phyloP scores from a whole-genome alignment of 805 yeast genomes.

The Schwanniomyces vanrijiae region DNA sequence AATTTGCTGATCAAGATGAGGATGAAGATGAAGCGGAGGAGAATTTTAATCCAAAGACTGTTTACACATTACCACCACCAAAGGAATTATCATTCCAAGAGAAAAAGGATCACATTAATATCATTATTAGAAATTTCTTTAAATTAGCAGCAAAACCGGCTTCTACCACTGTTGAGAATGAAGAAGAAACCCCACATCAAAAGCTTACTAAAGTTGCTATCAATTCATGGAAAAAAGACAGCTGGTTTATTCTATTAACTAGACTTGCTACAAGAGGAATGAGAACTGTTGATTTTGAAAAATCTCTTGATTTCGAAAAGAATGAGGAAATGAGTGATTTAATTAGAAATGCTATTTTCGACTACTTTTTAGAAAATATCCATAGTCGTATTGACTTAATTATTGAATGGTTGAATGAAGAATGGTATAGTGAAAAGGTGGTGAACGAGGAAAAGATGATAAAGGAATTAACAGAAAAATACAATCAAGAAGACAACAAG shows the following conservation, averaged over 20 bases:
- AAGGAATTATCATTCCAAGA: conserved; percentile 48
- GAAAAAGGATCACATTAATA: conserved; percentile 55
- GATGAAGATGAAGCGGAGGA: conserved; percentile 33
- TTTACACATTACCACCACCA: conserved; percentile 60
- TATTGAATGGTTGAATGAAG: conserved; percentile 93
- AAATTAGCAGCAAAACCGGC: conserved; percentile 39
- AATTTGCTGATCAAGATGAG: conserved; percentile 9
- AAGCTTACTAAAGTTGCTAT: conserved; percentile 62
- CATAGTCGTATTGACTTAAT: conserved; percentile 70
- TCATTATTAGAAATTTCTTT: conserved; percentile 61
- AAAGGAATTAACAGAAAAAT: conserved; percentile 14
- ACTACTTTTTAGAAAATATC: conserved; percentile 72
- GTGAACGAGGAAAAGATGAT: conserved; percentile 28
- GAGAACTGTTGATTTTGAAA: conserved; percentile 21
- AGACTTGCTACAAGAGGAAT: conserved; percentile 85
- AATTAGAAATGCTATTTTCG: conserved; percentile 69
- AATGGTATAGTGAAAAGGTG: conserved; percentile 72
- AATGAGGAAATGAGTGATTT: conserved; percentile 51
- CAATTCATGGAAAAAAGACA: conserved; percentile 53
- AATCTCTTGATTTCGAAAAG: conserved; percentile 22
- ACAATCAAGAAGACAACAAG: conserved; percentile 13
- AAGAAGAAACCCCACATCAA: conserved; percentile 24
- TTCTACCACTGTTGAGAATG: conserved; percentile 11
- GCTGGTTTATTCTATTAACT: conserved; percentile 76
- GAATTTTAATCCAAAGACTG: conserved; percentile 39